Evolutionary conservation across 352 stramenopile genomes (phyloP), one percentile per base, ranked within the genome.

Genomic region (Pythium oligandrum): DNA sequence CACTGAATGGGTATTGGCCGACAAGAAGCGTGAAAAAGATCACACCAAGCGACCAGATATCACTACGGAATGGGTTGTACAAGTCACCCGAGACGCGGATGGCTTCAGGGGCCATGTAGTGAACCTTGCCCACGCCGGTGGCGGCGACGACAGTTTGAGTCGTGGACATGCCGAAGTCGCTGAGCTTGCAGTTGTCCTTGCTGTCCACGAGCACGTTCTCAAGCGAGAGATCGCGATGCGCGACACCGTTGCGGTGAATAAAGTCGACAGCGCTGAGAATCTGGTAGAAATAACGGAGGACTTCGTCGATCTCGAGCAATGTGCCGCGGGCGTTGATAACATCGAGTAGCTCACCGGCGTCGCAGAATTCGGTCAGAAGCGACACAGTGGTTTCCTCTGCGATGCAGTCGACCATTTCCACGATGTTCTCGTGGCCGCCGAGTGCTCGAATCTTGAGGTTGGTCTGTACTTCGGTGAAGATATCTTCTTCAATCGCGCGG

Each of bases 1-100:
- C 72, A 6, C 63, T 55, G 57, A 88, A 88, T 34, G 81, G 81
- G 60, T 89, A 89, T 38, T 71, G 65, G 0, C 73, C 78, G 0
- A 74, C 77, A 37, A 92, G 45, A 56, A 94, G 83, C 37, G 80
- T 71, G 60, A 90, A 77, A 12, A 93, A 61, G 59, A 93, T 88
- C 53, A 93, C 80, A 9, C 83, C 83, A 9, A 93, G 74, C 17
- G 83, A 85, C 83, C 83, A 93, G 6, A 90, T 69, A 52, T 93
- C 83, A 3, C 76, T 77, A 39, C 55, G 55, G 59, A 75, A 75
- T 4, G 81, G 76, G 55, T 90, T 73, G 52, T 91, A 91, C 5
- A 53, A 57, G 12, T 61, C 42, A 6, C 49, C 61, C 11, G 64
- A n/a, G 2, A 53, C 66, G 10, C 59, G 53, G 55, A 68, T 81